These are phyloP conservation scores for Gaultheria prostrata DNA, from an alignment of 148 eudicot genomes.

Conservation along the genomic window DNA sequence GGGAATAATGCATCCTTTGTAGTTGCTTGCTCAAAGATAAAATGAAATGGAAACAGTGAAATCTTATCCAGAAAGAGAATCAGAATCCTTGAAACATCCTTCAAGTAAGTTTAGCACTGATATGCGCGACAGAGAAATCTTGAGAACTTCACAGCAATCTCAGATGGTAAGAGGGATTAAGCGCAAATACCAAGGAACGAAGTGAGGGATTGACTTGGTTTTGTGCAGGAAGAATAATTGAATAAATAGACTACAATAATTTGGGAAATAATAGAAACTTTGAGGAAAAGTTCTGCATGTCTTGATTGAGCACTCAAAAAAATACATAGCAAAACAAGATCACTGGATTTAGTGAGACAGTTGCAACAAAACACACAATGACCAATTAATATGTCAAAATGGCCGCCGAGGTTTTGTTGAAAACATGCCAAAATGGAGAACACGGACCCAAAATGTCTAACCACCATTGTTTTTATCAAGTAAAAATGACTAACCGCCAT, in stretches of 20 bases:
- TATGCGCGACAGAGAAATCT: background rate
- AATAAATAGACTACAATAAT: background rate
- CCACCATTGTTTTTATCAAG: no score
- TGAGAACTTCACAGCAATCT: background rate
- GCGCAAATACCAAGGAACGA: background rate
- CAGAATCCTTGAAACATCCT: background rate
- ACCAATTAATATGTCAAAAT: background rate
- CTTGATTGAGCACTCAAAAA: background rate
- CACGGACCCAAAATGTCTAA: constrained; percentile 2
- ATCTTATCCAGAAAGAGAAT: background rate
- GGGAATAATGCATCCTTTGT: background rate
- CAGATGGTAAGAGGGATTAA: background rate
- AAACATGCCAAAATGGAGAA: background rate
- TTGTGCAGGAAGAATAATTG: background rate
- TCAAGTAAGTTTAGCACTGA: background rate
- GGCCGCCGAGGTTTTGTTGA: background rate
- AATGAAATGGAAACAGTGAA: background rate
- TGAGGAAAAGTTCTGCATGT: background rate
- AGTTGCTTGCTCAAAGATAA: background rate
- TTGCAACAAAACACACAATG: background rate
- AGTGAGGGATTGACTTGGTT: background rate
- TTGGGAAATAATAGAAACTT: background rate
- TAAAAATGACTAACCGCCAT: background rate
- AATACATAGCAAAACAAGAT: background rate
- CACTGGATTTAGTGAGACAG: background rate